A percentile compares a stretch with the other conserved stretches of the same genome.
Conservation (phyloP, 371 early-diverging fungal species). For the Paraphysoderma sedebokerense region DNA sequence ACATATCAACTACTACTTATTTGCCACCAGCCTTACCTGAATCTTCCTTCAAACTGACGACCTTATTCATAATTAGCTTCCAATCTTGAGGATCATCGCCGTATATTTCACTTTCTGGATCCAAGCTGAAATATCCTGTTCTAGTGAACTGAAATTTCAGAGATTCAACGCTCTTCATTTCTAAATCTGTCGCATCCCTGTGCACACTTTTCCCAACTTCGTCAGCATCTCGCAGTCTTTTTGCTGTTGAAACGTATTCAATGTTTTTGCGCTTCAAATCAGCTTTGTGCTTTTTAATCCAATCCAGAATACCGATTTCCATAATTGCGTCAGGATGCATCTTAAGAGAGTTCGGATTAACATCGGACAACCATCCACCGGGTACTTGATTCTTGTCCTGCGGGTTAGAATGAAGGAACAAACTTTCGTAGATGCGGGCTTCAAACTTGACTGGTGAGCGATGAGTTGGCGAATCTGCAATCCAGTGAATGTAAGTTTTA, state of each 20-base stretch:
- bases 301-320: conserved; percentile 66
- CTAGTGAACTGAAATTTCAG: conserved; percentile 92
- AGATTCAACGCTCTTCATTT: conserved; percentile 38
- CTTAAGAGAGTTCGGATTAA: conserved; percentile 63
- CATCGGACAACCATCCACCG: conserved; percentile 83
- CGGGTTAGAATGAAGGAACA: conserved; percentile 87
- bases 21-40: conserved; percentile 29
- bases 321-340: conserved; percentile 52
- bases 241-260: not conserved
- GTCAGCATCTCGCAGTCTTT: not conserved
- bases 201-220: not conserved
- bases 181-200: conserved; percentile 10
- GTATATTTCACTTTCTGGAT: conserved; percentile 60
- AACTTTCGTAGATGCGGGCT: conserved; percentile 61
- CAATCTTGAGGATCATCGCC: not conserved
- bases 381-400: conserved; percentile 55
- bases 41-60: conserved; percentile 86
- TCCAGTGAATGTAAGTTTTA: conserved; percentile 98
- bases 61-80: conserved; percentile 61
- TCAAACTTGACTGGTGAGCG: conserved; percentile 70
- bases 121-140: conserved; percentile 95
- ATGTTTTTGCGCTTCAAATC: conserved; percentile 9
- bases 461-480: conserved; percentile 62
- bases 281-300: conserved; percentile 12
- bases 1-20: not conserved